Evolutionary conservation across 2,329 filamentous ascomycete genomes (phyloP).

Genomic region (Neocatenulostroma microsporum): DNA sequence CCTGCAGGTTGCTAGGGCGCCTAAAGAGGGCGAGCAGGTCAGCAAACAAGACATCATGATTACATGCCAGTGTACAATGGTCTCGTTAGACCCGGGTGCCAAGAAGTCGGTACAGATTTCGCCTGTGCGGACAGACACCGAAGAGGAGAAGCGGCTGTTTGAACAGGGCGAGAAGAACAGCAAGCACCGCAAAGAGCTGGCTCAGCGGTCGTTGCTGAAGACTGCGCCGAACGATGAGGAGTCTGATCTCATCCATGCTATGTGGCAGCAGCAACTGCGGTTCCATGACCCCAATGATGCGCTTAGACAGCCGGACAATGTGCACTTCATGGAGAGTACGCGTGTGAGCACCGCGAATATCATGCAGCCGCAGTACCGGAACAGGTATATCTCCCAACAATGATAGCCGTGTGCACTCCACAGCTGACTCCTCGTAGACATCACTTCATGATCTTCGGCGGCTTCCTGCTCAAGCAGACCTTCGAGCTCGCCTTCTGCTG

Average conservation of each 20-base stretch:
- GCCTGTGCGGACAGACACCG: slow-evolving; percentile 54
- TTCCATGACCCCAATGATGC: slow-evolving; percentile 55
- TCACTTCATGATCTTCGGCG: slow-evolving; percentile 77
- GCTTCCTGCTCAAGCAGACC: slow-evolving; percentile 64
- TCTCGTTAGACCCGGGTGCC: slow-evolving; percentile 60
- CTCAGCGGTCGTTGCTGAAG: slow-evolving; percentile 54
- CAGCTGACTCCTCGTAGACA: too few species aligned
- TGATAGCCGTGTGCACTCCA: not conserved
- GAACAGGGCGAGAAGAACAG: slow-evolving; percentile 58
- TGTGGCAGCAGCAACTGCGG: slow-evolving; percentile 61
- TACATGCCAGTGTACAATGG: slow-evolving; percentile 72
- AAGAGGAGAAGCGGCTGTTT: slow-evolving; percentile 58
- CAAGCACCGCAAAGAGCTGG: slow-evolving; percentile 56
- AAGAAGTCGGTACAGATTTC: slow-evolving; percentile 58
- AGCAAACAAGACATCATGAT: slow-evolving; percentile 57
- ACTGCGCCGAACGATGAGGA: slow-evolving; percentile 64
- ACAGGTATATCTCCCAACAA: slow-evolving; percentile 35
- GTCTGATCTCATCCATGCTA: slow-evolving; percentile 62
- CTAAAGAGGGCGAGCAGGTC: slow-evolving; percentile 48
- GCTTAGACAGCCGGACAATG: slow-evolving; percentile 49
- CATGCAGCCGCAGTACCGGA: slow-evolving; percentile 67
- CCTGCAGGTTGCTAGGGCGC: slow-evolving; percentile 62
- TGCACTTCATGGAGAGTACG: slow-evolving; percentile 56
- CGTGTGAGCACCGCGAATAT: slow-evolving; percentile 59
- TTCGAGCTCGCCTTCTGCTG: slow-evolving; percentile 72